Base-by-base conservation (phyloP, 495 filamentous ascomycete species). In the Cairneyella variabilis region DNA sequence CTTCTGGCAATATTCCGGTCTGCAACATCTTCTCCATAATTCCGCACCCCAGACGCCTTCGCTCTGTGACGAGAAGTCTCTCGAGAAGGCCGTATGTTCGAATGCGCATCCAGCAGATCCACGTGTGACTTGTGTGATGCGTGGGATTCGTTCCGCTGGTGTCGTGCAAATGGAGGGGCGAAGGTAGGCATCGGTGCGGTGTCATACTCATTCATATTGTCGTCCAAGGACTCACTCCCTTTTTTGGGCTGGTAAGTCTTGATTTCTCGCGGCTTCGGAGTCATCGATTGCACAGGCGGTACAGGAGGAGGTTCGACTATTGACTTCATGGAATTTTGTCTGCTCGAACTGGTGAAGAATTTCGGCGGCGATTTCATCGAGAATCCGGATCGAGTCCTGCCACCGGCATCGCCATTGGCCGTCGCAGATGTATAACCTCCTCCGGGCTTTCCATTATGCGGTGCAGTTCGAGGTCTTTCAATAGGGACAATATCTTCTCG, bases 1-100 rank as follows among this genome's bases (percentile, higher is more conserved):
- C 14, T 27, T 43, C 52, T 52, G 47, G 50, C 63, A 40, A 78
- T 69, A 48, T 81, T 81, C 21, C 77, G 65, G 38, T 79, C 76
- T 4, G 77, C 77, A 0, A 81, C 76, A 58, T 80, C 78, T 58
- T 81, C 76, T 28, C 73, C 76, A 49, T 77, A 79, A 44, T 75
- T 73, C 45, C 68, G 69, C 1, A 66, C 61, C 0, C 76, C 76
- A 11, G 73, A 60, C 8, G 76, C 74, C 43, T 72, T 65, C 8
- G 74, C 62, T 39, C 74, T 66, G 14, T 49, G 23, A 20, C 20
- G n/a, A 12, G 54, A 51, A 9, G 30, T n/a, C 59, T 66, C 48
- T 63, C 62, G 61, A 4, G 74, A 70, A 1, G 40, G 45, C 18
- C 63, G 69, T 41, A 78, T 70, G 37, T 68, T 73, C 1, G 75